These are phyloP conservation scores for Fusarium tjaetaba DNA, from an alignment of 2,329 filamentous ascomycete species.

Conservation along the genomic window DNA sequence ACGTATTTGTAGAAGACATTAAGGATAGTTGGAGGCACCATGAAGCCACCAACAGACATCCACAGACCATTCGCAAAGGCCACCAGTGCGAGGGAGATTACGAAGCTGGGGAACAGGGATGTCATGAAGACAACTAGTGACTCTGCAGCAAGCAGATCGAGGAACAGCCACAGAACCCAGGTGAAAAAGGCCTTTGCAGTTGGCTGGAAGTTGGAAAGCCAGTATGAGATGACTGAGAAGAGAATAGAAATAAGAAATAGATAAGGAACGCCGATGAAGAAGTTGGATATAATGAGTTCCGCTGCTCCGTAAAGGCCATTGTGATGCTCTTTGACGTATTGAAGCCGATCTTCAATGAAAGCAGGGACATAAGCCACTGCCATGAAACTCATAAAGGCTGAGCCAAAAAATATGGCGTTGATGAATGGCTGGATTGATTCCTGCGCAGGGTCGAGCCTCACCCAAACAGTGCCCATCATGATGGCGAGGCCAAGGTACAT, in stretches of 20 bases:
- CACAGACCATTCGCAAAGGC: conserved; percentile 90
- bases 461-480: conserved; percentile 90
- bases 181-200: conserved; percentile 74
- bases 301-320: conserved; percentile 84
- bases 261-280: conserved; percentile 83
- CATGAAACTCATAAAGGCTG: conserved; percentile 83
- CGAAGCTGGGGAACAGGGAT: conserved; percentile 79
- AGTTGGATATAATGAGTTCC: conserved; percentile 80
- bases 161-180: conserved; percentile 86
- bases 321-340: conserved; percentile 70
- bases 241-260: conserved; percentile 80
- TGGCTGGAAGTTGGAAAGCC: conserved; percentile 79
- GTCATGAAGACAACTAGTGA: conserved; percentile 82
- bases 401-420: conserved; percentile 83
- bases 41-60: conserved; percentile 88
- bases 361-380: conserved; percentile 86
- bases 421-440: conserved; percentile 81
- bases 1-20: conserved; percentile 89
- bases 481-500: conserved; percentile 83
- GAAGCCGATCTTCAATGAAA: conserved; percentile 69
- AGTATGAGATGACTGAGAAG: conserved; percentile 82
- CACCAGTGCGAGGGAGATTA: conserved; percentile 79
- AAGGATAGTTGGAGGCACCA: conserved; percentile 76
- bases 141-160: conserved; percentile 84
- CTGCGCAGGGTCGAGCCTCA: conserved; percentile 75